Percentiles rank a stretch among this genome's conserved stretches.
phyloP scores from a whole-genome alignment of 345 rosid species.

The Bruguiera sexangula region DNA sequence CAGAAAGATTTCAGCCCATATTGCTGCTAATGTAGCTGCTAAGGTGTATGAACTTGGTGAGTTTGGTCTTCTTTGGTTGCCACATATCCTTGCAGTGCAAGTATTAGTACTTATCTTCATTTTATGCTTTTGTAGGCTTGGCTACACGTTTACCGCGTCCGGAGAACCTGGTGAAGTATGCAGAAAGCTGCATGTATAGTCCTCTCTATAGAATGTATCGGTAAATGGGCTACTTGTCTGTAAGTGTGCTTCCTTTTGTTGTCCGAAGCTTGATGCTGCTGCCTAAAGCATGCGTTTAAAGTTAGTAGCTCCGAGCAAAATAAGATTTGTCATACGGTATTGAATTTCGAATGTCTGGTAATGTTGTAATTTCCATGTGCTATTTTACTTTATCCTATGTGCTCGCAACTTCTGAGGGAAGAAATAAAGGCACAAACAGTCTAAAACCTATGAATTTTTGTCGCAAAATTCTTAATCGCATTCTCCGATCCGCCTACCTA shows the following conservation, averaged over 20 bases:
- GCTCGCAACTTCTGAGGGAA: too few relatives aligned
- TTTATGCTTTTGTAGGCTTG: constrained; percentile 46
- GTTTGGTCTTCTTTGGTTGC: constrained; percentile 8
- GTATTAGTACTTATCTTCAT: neutral
- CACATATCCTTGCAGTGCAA: too few relatives aligned
- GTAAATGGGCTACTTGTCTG: constrained; percentile 20
- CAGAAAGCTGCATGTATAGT: constrained; percentile 97
- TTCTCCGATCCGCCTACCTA: too few relatives aligned
- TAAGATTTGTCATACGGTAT: neutral
- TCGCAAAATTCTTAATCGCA: too few relatives aligned
- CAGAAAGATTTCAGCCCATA: constrained; percentile 81
- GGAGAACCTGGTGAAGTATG: constrained; percentile 60
- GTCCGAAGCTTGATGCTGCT: neutral
- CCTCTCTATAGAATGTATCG: constrained; percentile 77
- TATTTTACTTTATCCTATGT: too few relatives aligned
- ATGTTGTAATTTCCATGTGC: too few relatives aligned
- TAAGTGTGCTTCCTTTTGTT: neutral
- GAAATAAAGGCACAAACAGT: too few relatives aligned
- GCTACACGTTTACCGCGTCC: constrained; percentile 91
- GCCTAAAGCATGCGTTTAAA: neutral
- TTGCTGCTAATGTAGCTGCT: constrained; percentile 88
- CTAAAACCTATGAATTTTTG: too few relatives aligned
- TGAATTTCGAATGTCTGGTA: too few relatives aligned
- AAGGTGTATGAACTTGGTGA: constrained; percentile 88
- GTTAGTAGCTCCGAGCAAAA: neutral